Evolutionary conservation across 768 basidiomycete genomes (phyloP).

Genomic region (Amanita thiersii): DNA sequence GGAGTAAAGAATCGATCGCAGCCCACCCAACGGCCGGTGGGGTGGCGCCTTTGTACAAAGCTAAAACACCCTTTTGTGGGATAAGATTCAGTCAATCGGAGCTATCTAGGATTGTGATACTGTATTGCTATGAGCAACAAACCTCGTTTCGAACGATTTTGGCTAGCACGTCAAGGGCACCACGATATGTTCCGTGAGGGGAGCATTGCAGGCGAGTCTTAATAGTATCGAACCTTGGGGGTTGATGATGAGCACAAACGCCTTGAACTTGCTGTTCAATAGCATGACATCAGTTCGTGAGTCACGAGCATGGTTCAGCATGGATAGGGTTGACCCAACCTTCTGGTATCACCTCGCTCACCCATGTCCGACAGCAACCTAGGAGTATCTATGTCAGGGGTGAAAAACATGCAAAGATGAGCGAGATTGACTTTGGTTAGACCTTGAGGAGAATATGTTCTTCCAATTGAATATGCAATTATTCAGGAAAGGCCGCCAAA

Average conservation of each 20-base stretch:
- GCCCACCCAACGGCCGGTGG: slow-evolving; percentile 71
- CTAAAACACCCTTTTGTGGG: slow-evolving; percentile 54
- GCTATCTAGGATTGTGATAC: too few relatives aligned
- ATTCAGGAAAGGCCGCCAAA: not conserved
- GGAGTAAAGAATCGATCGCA: slow-evolving; percentile 60
- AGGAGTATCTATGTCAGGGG: slow-evolving; percentile 4
- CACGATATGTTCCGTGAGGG: slow-evolving; percentile 52
- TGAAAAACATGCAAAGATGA: not conserved
- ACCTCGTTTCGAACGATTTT: slow-evolving; percentile 59
- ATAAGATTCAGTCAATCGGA: slow-evolving; percentile 16
- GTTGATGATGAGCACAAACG: slow-evolving; percentile 7
- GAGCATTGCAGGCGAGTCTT: slow-evolving; percentile 69
- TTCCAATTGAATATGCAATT: slow-evolving; percentile 2
- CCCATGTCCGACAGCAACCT: slow-evolving; percentile 71
- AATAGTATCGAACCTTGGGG: slow-evolving; percentile 64
- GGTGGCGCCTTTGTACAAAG: slow-evolving; percentile 69
- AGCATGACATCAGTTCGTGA: slow-evolving; percentile 5
- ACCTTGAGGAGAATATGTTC: slow-evolving; percentile 21
- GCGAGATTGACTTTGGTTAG: slow-evolving; percentile 37
- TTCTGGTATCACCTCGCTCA: slow-evolving; percentile 19
- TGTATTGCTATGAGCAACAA: slow-evolving; percentile 11
- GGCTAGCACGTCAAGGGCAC: slow-evolving; percentile 51
- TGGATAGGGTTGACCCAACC: slow-evolving; percentile 2
- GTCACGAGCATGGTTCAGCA: slow-evolving; percentile 5
- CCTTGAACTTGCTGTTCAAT: slow-evolving; percentile 2